Base-by-base conservation (phyloP, 2,329 filamentous ascomycete genomes). In the Hymenoscyphus scutula region DNA sequence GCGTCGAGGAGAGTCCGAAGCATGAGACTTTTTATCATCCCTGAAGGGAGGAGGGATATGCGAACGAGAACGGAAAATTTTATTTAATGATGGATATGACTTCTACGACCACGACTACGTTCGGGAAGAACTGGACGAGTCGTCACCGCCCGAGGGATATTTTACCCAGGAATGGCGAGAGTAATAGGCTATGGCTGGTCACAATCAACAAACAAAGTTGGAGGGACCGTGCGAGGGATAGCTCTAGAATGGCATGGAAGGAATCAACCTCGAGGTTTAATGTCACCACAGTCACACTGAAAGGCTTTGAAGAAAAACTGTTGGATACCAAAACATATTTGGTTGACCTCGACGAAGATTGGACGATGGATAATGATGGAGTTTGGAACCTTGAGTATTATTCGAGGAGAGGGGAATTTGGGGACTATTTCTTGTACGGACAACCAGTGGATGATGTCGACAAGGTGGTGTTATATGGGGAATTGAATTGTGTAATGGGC, bases 11-110 rank as follows among this genome's bases (percentile, higher is more conserved):
- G 17, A 53, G 60, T 2, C 59, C 62, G 27, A 67, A 57, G 29
- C 69, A 72, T 64, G 62, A 72, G 6, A 72, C 70, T 2, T 72
- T 66, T 59, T 71, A 72, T 61, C 59, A 72, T 62, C 63, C 66
- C 61, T 72, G 66, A 72, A 66, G 19, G 51, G 48, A 53, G 51
- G 48, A 53, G 37, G 41, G 37, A 41, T 3, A 62, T 37, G n/a
- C n/a, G n/a, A n/a, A n/a, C 17, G 3, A 30, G 11, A 19, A 27
- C 11, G 54, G 15, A 25, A 41, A 48, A 56, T 7, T 29, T 29
- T 19, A 5, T 23, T 37, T 23, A 27, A 57, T 57, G n/a, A 23
- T 27, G 55, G 55, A 57, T 25, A 41, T 25, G n/a, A 27, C 5
- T 15, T 41, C 5, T 10, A 27, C 19, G 23, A 19, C 37, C 13